Conservation (phyloP, 345 rosid genomes). For the Syzygium oleosum region DNA sequence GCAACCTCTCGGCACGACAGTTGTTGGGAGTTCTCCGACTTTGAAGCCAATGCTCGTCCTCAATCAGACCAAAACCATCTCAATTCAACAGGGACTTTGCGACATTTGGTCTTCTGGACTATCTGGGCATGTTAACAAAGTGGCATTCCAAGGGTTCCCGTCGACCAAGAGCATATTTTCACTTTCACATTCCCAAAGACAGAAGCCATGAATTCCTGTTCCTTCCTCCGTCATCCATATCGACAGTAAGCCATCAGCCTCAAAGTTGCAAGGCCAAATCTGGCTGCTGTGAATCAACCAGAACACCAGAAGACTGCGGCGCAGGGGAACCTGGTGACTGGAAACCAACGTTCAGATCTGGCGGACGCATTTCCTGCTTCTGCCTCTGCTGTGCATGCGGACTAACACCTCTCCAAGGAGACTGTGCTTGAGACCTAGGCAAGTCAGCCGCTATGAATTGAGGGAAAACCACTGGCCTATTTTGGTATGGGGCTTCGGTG, state of each 20-base stretch:
- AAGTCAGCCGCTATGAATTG: constrained; percentile 45
- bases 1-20: neutral
- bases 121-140: neutral
- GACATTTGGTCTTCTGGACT: neutral
- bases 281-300: constrained; percentile 83
- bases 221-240: neutral
- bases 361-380: constrained; percentile 68
- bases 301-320: constrained; percentile 63
- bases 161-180: neutral
- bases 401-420: constrained; percentile 50
- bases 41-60: neutral
- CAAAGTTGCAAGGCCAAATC: constrained; percentile 89
- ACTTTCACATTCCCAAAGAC: neutral
- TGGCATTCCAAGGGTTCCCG: neutral
- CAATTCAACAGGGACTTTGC: neutral
- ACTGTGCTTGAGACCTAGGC: constrained; percentile 52
- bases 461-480: constrained; percentile 40
- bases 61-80: neutral
- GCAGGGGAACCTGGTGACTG: constrained; percentile 86
- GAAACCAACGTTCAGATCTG: constrained; percentile 79
- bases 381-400: constrained; percentile 47
- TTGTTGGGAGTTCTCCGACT: neutral
- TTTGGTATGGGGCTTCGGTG: constrained; percentile 37
- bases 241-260: neutral
- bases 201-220: neutral